Percentiles rank a stretch among this genome's conserved stretches.
phyloP scores from a whole-genome alignment of 805 yeast genomes.

The Diddensiella santjacobensis region DNA sequence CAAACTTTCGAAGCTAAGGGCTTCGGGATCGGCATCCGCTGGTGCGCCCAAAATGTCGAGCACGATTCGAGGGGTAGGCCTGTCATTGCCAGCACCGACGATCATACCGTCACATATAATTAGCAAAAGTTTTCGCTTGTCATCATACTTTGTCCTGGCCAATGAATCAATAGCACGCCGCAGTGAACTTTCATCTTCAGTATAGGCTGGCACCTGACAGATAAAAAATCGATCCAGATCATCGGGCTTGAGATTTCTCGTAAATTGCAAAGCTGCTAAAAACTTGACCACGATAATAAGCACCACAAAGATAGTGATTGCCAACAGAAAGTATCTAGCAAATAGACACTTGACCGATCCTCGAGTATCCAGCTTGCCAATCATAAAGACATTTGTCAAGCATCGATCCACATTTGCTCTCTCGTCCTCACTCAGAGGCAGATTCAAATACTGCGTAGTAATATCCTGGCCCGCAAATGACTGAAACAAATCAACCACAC shows the following conservation, averaged over 20 bases:
- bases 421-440: conserved; percentile 26
- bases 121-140: conserved; percentile 54
- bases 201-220: conserved; percentile 53
- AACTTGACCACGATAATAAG: conserved; percentile 36
- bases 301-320: conserved; percentile 38
- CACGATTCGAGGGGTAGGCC: conserved; percentile 55
- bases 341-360: conserved; percentile 37
- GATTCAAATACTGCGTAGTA: conserved; percentile 26
- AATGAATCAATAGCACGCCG: conserved; percentile 57
- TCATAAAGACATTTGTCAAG: conserved; percentile 37
- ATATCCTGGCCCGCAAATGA: conserved; percentile 36
- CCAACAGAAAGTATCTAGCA: conserved; percentile 41
- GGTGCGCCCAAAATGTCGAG: conserved; percentile 52
- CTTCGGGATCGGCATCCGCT: conserved; percentile 49
- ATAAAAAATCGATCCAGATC: conserved; percentile 39
- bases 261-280: conserved; percentile 40
- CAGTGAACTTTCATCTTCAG: conserved; percentile 54
- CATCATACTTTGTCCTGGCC: conserved; percentile 56
- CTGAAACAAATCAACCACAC: conserved; percentile 34
- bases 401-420: conserved; percentile 33
- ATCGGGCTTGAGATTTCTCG: conserved; percentile 34
- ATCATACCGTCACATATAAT: conserved; percentile 60
- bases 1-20: conserved; percentile 52
- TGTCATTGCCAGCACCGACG: conserved; percentile 58
- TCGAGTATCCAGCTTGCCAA: conserved; percentile 39